phyloP scores from a whole-genome alignment of 768 basidiomycete genomes.

The Gymnopilus junonius region DNA sequence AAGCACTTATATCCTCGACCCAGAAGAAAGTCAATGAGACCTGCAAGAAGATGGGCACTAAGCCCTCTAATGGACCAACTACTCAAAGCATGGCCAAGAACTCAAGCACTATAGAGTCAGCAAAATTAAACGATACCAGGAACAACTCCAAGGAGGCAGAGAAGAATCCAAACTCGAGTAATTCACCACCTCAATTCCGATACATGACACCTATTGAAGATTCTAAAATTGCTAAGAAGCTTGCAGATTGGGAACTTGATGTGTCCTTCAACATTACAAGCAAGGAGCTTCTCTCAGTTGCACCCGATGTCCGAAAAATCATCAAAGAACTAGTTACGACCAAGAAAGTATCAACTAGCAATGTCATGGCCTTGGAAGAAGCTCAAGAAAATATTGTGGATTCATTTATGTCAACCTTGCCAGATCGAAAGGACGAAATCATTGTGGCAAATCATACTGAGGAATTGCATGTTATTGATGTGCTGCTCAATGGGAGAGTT shows the following conservation, averaged over 20 bases:
- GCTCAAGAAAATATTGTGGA: too few species aligned
- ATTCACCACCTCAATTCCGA: slow-evolving; percentile 8
- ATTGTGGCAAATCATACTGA: slow-evolving; percentile 17
- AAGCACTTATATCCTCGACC: not conserved
- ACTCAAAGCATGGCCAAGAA: slow-evolving; percentile 3
- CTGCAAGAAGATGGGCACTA: not conserved
- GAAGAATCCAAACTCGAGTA: too few species aligned
- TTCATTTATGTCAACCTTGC: not conserved
- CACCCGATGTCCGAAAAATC: slow-evolving; percentile 15
- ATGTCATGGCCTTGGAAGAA: not conserved
- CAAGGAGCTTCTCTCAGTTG: slow-evolving; percentile 13
- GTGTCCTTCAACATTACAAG: slow-evolving; percentile 14
- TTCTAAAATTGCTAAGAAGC: not conserved
- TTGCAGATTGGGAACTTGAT: slow-evolving; percentile 13
- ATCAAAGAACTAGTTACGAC: slow-evolving; percentile 13
- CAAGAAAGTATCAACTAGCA: slow-evolving; percentile 1
- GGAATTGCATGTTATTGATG: slow-evolving; percentile 13
- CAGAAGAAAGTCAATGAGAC: too few species aligned
- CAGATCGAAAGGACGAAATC: not conserved
- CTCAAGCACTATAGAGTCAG: too few species aligned
- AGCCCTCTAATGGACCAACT: not conserved
- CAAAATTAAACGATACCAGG: not conserved
- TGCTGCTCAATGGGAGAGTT: slow-evolving; percentile 1
- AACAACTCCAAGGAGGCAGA: not conserved
- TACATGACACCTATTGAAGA: slow-evolving; percentile 19